Evolutionary conservation across 805 yeast species (phyloP).

Genomic region (Myxozyma mucilagina): DNA sequence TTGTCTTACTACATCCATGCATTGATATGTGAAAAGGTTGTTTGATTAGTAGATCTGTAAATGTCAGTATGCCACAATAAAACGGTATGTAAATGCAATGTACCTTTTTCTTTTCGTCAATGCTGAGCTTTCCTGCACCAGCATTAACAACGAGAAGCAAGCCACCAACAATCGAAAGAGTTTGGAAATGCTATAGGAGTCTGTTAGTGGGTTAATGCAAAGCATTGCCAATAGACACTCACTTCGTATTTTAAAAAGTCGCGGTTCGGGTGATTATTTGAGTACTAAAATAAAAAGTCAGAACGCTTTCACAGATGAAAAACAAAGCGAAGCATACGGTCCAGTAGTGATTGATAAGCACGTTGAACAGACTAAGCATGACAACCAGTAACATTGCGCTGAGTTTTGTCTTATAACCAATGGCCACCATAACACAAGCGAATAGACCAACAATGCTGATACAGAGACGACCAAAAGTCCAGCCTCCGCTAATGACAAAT

Average conservation of each 20-base stretch:
- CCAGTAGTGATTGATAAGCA: constrained; percentile 88
- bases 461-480: constrained; percentile 65
- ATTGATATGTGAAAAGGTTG: too few relatives aligned
- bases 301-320: not conserved
- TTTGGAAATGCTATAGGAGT: constrained; percentile 66
- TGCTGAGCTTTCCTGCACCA: constrained; percentile 92
- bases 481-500: constrained; percentile 72
- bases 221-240: not conserved
- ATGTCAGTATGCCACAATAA: too few relatives aligned
- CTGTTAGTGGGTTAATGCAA: not conserved
- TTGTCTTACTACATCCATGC: too few relatives aligned
- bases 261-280: constrained; percentile 68
- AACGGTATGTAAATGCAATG: not conserved
- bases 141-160: constrained; percentile 85
- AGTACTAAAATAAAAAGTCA: constrained; percentile 41
- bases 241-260: constrained; percentile 84
- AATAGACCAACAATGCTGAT: constrained; percentile 68
- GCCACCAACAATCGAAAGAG: constrained; percentile 93
- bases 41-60: constrained; percentile 6
- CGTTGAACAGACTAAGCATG: constrained; percentile 71
- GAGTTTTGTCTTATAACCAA: constrained; percentile 91
- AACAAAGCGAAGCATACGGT: constrained; percentile 36
- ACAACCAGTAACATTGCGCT: constrained; percentile 71
- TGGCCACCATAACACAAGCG: constrained; percentile 73
- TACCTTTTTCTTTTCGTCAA: constrained; percentile 94